Base-by-base conservation (phyloP, 2,329 filamentous ascomycete species). In the Colletotrichum liriopes region DNA sequence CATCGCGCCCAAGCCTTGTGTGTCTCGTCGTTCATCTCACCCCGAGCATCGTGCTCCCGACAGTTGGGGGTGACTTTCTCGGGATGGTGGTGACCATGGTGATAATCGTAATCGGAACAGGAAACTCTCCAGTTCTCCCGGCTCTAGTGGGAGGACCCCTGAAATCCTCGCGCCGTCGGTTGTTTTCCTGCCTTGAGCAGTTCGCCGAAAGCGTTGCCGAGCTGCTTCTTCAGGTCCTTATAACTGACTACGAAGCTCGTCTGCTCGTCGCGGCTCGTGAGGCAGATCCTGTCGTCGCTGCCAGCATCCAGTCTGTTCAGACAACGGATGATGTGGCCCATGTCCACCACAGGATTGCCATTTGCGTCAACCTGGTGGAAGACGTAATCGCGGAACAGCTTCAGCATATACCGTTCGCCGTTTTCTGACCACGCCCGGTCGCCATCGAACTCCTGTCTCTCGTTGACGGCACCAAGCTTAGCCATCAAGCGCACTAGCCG, bases 351-450 rank as follows among this genome's bases (percentile, higher is more conserved):
- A 0, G 96, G 93, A 65, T 93, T 93, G 18, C 94, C 95, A 69
- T 94, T 91, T 39, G 90, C 89, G 80, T 98, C 95, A 16, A 98
- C 95, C 78, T 97, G 95, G 81, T 99, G 96, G 83, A 98, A 99
- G 51, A 98, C 94, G 77, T 97, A 98, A 82, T 99, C 96, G 61
- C 96, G 91, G 86, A 98, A 98, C 11, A 99, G 88, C 83, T 98
- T 98, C 75, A 99, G 87, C 79, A 94, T 93, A 81, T 98, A 98
- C 37, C 95, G 91, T 77, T 98, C 94, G 35, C 96, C 96, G 59
- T 93, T 96, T 81, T 98, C 96, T 5, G 94, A 94, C 96, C 96
- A 99, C 60, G 90, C 87, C 0, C 88, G 85, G 73, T 95, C 93
- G 51, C 91, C 91, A 65, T 94, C 93, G 73, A 93, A 93, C 78